Evolutionary conservation across 257 asterid species (phyloP).

Genomic region (Rubia yunnanensis): DNA sequence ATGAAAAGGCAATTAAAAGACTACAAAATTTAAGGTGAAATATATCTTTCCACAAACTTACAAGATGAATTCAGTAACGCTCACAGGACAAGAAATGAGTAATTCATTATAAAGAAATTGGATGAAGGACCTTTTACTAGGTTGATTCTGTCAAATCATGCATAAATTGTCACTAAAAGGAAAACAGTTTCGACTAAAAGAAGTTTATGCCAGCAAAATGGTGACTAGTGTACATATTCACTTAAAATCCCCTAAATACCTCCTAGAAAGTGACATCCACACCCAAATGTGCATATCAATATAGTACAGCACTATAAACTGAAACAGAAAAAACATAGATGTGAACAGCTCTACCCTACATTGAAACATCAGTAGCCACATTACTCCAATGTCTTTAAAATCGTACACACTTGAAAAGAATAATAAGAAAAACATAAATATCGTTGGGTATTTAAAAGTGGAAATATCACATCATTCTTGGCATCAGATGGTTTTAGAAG

Average conservation of each 20-base stretch:
- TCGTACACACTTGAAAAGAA: too few relatives aligned
- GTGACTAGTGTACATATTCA: not conserved
- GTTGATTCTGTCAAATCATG: not conserved
- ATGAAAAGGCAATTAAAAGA: not conserved
- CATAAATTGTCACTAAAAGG: not conserved
- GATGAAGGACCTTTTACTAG: not conserved
- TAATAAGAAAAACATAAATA: not conserved
- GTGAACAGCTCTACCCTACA: not conserved
- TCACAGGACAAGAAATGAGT: not conserved
- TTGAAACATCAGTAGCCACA: too few relatives aligned
- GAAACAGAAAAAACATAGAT: not conserved
- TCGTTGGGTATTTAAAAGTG: not conserved
- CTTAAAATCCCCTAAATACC: not conserved
- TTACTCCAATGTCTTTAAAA: too few relatives aligned
- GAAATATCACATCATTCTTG: not conserved
- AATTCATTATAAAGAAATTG: not conserved
- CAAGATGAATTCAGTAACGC: not conserved
- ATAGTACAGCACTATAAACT: not conserved
- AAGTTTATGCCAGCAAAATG: not conserved
- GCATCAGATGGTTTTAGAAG: not conserved
- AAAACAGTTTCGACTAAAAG: not conserved
- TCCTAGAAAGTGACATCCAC: not conserved
- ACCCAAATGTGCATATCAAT: not conserved
- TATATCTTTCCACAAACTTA: not conserved
- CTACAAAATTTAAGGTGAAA: not conserved